Evolutionary conservation across 306 rosid genomes (phyloP).

Genomic region (Sphenostylis stenocarpa): DNA sequence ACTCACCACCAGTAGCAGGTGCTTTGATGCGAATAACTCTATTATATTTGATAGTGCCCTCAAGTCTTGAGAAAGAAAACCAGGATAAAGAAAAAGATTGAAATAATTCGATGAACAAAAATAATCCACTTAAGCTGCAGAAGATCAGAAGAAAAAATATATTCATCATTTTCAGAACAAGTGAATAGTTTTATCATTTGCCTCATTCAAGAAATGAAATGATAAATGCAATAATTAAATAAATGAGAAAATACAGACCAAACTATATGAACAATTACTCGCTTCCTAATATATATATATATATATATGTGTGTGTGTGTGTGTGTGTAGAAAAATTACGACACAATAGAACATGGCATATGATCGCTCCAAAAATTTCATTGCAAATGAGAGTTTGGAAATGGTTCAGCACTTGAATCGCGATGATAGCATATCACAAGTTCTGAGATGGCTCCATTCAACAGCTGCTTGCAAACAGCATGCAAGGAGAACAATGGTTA

Average conservation of each 20-base stretch:
- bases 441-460: conserved; percentile 21
- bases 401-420: conserved; percentile 22
- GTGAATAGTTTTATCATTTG: not conserved
- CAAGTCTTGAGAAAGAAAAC: not conserved
- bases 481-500: conserved; percentile 18
- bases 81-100: not conserved
- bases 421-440: not conserved
- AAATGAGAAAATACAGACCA: not conserved
- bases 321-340: not conserved
- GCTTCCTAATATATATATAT: not conserved
- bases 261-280: conserved; percentile 26
- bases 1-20: conserved; percentile 4
- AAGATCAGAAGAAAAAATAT: conserved; percentile 12
- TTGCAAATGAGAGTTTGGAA: conserved; percentile 20
- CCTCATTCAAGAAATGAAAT: conserved; percentile 22
- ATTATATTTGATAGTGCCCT: not conserved
- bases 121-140: not conserved
- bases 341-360: conserved; percentile 16
- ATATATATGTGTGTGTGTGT: too few relatives aligned
- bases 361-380: conserved; percentile 24
- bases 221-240: not conserved
- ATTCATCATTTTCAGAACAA: not conserved
- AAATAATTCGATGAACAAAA: not conserved
- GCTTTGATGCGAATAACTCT: not conserved
- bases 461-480: conserved; percentile 5